These are phyloP conservation scores for Platismatia glauca DNA, from an alignment of 495 filamentous ascomycete genomes.

Conservation along the genomic window DNA sequence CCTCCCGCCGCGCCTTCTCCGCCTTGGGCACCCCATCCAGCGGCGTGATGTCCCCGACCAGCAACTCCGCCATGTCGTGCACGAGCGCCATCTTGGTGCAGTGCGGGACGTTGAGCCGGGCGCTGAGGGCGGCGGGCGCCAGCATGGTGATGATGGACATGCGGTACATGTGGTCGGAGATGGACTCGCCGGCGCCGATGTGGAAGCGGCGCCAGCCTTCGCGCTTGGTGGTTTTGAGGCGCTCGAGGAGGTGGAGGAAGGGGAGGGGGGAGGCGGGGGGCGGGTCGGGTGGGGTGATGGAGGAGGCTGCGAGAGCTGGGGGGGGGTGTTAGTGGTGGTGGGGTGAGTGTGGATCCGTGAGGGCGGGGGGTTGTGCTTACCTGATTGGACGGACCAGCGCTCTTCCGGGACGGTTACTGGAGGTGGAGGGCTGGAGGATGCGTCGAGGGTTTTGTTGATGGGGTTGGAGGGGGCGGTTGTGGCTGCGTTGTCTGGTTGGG, in stretches of 20 bases:
- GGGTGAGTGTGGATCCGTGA: constrained; percentile 22
- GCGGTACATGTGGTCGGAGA: constrained; percentile 98
- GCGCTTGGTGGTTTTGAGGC: constrained; percentile 87
- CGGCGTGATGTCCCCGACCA: constrained; percentile 95
- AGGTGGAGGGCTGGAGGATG: background rate
- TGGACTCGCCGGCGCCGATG: constrained; percentile 68
- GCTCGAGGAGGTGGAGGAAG: constrained; percentile 89
- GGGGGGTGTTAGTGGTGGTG: constrained; percentile 11
- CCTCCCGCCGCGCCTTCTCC: constrained; percentile 83
- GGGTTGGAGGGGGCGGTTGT: background rate
- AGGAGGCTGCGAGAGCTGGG: constrained; percentile 22
- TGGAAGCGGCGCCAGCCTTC: constrained; percentile 91
- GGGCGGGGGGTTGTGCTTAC: constrained; percentile 7
- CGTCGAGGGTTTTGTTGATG: background rate
- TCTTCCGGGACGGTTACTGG: background rate
- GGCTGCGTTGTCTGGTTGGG: background rate
- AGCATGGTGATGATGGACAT: constrained; percentile 96
- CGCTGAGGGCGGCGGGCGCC: constrained; percentile 65
- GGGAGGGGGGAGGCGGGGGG: constrained; percentile 60
- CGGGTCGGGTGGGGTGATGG: constrained; percentile 14
- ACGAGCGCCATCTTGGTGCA: constrained; percentile 91
- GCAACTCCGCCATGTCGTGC: constrained; percentile 93
- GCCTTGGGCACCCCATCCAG: constrained; percentile 54
- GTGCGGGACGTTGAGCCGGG: constrained; percentile 61
- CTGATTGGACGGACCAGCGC: constrained; percentile 31